These are phyloP conservation scores for Trichoderma simmonsii DNA, from an alignment of 2,329 filamentous ascomycete species.

Conservation along the genomic window DNA sequence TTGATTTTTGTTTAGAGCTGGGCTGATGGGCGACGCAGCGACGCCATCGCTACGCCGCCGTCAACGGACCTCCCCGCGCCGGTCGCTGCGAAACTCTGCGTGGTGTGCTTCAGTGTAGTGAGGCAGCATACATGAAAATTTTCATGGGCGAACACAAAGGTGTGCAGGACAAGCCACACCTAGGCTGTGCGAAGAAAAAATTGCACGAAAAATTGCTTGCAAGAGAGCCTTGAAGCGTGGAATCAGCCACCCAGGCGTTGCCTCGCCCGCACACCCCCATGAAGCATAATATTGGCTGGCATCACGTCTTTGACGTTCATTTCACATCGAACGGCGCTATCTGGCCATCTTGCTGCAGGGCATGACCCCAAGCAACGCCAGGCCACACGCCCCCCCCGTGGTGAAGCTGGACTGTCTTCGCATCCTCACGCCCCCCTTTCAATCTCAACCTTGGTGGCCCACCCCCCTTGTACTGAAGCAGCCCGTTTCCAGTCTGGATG, in stretches of 20 bases:
- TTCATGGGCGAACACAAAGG: not conserved
- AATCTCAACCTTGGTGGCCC: not conserved
- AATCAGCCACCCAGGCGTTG: not conserved
- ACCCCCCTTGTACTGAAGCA: not conserved
- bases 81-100: not conserved
- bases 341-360: slow-evolving; percentile 26
- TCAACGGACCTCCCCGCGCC: slow-evolving; percentile 17
- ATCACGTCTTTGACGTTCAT: not conserved
- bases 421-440: not conserved
- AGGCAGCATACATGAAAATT: not conserved
- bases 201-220: not conserved
- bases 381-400: not conserved
- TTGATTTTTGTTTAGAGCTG: slow-evolving; percentile 4
- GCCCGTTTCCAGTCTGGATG: slow-evolving; percentile 2
- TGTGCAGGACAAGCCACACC: slow-evolving; percentile 13
- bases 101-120: not conserved
- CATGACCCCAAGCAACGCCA: slow-evolving; percentile 21
- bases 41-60: not conserved
- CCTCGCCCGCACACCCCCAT: not conserved
- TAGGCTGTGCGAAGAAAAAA: slow-evolving; percentile 12
- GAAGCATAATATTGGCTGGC: not conserved
- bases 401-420: not conserved
- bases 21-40: not conserved
- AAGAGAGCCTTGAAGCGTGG: not conserved
- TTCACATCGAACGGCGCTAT: slow-evolving; percentile 11